Evolutionary conservation across 176 grass and related monocot species (phyloP).

Genomic region (Triticum dicoccoides): DNA sequence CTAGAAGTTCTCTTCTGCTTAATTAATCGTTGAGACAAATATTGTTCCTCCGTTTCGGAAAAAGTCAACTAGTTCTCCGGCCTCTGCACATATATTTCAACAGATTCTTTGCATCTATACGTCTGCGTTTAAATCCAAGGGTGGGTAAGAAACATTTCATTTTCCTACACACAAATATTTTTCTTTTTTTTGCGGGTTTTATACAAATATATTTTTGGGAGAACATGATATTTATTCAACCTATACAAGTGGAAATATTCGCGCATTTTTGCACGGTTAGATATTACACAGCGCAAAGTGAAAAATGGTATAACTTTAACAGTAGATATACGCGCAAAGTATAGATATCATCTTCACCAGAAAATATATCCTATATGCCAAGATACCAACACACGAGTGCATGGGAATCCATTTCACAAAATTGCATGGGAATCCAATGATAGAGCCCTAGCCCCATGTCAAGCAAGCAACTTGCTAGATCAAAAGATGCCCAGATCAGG

Average conservation of each 20-base stretch:
- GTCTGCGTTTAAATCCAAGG: neutral
- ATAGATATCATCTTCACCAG: neutral
- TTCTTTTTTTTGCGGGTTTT: neutral
- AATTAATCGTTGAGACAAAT: neutral
- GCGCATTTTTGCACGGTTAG: neutral
- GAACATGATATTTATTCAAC: neutral
- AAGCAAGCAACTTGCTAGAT: neutral
- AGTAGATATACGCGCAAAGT: neutral
- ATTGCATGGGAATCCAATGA: slow-evolving; percentile 23
- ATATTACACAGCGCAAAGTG: neutral
- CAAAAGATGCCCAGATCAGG: neutral
- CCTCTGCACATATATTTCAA: neutral
- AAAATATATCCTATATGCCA: slow-evolving; percentile 14
- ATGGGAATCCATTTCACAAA: neutral
- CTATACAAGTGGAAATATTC: neutral
- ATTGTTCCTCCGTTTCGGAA: neutral
- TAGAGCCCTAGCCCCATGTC: slow-evolving; percentile 5
- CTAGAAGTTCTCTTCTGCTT: neutral
- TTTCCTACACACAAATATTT: neutral
- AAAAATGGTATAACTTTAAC: neutral
- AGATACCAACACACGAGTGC: neutral
- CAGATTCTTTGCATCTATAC: too few relatives aligned
- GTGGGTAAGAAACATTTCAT: too few relatives aligned
- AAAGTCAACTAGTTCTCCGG: neutral
- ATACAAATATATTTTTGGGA: too few relatives aligned